phyloP scores from a whole-genome alignment of 352 stramenopile genomes.

The Phytophthora aleatoria region DNA sequence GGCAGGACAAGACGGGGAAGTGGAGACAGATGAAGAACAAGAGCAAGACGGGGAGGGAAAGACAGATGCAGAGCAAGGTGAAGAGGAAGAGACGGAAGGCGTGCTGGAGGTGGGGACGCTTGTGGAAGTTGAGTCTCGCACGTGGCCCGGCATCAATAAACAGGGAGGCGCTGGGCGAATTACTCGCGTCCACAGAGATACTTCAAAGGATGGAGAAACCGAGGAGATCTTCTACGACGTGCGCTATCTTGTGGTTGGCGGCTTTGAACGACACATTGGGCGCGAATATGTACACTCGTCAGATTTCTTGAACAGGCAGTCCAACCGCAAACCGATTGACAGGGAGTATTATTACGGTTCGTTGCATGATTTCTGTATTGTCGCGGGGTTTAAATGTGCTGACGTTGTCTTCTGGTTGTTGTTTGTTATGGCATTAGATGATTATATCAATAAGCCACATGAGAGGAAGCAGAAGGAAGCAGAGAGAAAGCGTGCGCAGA shows the following conservation, averaged over 20 bases:
- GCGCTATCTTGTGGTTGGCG: slow-evolving; percentile 81
- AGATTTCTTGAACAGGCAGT: slow-evolving; percentile 42
- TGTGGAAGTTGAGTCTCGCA: slow-evolving; percentile 72
- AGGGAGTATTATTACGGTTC: slow-evolving; percentile 75
- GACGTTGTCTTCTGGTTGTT: background rate
- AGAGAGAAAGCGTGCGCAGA: slow-evolving; percentile 12
- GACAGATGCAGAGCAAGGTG: background rate
- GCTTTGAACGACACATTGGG: slow-evolving; percentile 77
- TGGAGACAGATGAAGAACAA: slow-evolving; percentile 7
- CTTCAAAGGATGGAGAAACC: slow-evolving; percentile 9
- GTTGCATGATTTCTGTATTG: background rate
- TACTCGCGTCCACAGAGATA: slow-evolving; percentile 46
- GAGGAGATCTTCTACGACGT: slow-evolving; percentile 78
- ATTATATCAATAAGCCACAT: slow-evolving; percentile 54
- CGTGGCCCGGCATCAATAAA: slow-evolving; percentile 90
- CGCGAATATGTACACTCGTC: slow-evolving; percentile 70
- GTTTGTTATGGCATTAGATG: slow-evolving; percentile 36
- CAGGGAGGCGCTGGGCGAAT: slow-evolving; percentile 71
- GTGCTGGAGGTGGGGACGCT: slow-evolving; percentile 48
- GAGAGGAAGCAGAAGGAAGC: slow-evolving; percentile 32
- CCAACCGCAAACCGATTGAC: slow-evolving; percentile 42
- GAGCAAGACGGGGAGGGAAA: background rate
- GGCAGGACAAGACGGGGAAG: background rate
- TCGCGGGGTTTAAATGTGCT: background rate
- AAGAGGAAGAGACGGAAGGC: slow-evolving; percentile 6